These are phyloP conservation scores for Marasmius oreades DNA, from an alignment of 1,284 basidiomycete species.

Conservation along the genomic window DNA sequence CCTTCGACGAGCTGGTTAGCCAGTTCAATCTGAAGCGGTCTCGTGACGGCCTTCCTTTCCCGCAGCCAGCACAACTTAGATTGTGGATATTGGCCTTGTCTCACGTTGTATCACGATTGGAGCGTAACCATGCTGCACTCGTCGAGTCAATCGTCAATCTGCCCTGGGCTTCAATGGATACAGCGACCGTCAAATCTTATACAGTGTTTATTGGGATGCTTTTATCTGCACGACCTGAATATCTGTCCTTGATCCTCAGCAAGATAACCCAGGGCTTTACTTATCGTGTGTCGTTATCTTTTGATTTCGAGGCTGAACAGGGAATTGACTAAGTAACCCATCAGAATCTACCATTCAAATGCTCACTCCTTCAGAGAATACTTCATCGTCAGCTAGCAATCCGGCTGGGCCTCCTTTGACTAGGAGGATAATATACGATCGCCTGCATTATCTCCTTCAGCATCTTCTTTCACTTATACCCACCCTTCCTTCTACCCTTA, in stretches of 20 bases:
- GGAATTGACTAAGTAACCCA: constrained; percentile 8
- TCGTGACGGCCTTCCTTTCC: constrained; percentile 26
- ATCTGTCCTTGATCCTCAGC: constrained; percentile 79
- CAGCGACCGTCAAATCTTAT: constrained; percentile 80
- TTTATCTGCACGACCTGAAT: constrained; percentile 91
- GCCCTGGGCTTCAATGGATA: constrained; percentile 90
- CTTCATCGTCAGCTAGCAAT: constrained; percentile 30
- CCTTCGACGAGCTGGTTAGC: constrained; percentile 68
- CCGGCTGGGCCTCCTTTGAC: constrained; percentile 52
- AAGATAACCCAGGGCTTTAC: constrained; percentile 85
- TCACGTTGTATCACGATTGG: constrained; percentile 78
- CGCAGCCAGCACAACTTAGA: constrained; percentile 58
- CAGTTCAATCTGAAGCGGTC: constrained; percentile 61
- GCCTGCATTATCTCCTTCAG: constrained; percentile 81
- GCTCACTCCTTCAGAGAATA: constrained; percentile 57
- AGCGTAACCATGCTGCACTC: constrained; percentile 77
- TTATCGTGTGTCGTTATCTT: constrained; percentile 66
- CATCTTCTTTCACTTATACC: constrained; percentile 89
- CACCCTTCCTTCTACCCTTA: constrained; percentile 82
- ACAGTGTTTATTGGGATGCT: constrained; percentile 89
- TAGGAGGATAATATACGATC: constrained; percentile 80
- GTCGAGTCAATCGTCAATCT: constrained; percentile 86
- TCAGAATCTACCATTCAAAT: constrained; percentile 69
- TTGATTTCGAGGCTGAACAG: constrained; percentile 6
- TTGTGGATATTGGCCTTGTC: constrained; percentile 74